Base-by-base conservation (phyloP, 2,329 filamentous ascomycete genomes). In the Chaetomium sp. region DNA sequence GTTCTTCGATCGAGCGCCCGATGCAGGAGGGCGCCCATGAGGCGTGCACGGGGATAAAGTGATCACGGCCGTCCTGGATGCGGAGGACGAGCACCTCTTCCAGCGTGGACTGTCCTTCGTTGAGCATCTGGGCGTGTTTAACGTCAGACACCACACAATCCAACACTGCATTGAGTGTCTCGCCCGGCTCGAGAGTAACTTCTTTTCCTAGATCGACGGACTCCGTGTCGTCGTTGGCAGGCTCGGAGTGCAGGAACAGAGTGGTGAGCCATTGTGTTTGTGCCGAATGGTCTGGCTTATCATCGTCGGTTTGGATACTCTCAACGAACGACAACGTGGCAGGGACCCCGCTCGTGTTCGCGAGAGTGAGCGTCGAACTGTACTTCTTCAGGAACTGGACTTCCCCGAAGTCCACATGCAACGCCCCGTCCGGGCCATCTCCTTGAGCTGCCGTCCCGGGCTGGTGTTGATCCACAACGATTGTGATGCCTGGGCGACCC, bases 71-170 rank as follows among this genome's bases (percentile, higher is more conserved):
- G 52, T 87, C 82, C 9, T 84, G 79, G 5, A 99, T 88, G 0
- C 91, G 85, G 7, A 99, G 77, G 1, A 99, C 86, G 6, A 99
- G 76, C 3, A 99, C 85, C 61, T 97, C 91, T 59, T 97, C 92
- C 0, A 99, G 74, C 6, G 74, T 75, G 4, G 76, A 68, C 1
- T 77, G 75, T 12, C 81, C 83, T 53, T 86, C 78, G 62, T 97
- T 97, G 40, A 99, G 77, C 2, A 78, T 74, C 14, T 81, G 82
- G 0, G 89, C 83, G 14, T 87, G 79, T 0, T 78, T 70, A 4
- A 89, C 70, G 45, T 84, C 79, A 3, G 79, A 78, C 8, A 97
- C 78, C 42, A 84, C 78, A 0, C 88, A 75, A 40, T 86, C 82
- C 1, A 99, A 68, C 12, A 86, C 75, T 0, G 88, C 83, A 49